These are phyloP conservation scores for Tremella mesenterica DNA, from an alignment of 768 basidiomycete species.

Conservation along the genomic window DNA sequence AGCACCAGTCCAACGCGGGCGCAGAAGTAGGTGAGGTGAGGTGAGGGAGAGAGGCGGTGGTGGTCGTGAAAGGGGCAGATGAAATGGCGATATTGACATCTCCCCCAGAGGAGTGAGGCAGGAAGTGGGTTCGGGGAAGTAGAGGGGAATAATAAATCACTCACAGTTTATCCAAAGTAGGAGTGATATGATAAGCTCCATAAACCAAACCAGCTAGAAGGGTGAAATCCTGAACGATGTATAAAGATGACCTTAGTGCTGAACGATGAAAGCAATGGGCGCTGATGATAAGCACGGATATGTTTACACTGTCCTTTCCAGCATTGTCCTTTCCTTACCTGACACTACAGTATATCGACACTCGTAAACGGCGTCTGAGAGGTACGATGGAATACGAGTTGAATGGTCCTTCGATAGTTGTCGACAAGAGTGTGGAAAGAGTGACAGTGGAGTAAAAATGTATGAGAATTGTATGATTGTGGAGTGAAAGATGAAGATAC, in stretches of 20 bases:
- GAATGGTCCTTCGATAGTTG: too few species aligned
- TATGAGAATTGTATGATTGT: background rate
- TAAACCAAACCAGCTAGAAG: conserved; percentile 65
- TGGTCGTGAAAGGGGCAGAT: too few species aligned
- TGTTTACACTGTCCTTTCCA: too few species aligned
- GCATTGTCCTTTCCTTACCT: background rate
- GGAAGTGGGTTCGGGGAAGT: background rate
- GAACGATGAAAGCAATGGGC: conserved; percentile 86
- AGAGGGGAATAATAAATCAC: conserved; percentile 7
- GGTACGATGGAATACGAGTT: too few species aligned
- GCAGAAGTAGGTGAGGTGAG: too few species aligned
- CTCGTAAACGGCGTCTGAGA: too few species aligned
- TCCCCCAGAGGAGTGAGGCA: background rate
- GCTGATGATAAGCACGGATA: too few species aligned
- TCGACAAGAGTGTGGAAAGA: too few species aligned
- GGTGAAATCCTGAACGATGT: conserved; percentile 67
- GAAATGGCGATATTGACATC: background rate
- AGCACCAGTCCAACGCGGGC: too few species aligned
- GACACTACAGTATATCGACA: background rate
- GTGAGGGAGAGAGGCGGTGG: too few species aligned
- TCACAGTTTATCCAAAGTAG: conserved; percentile 46
- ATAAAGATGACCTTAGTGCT: conserved; percentile 64
- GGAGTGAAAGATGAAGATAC: conserved; percentile 5
- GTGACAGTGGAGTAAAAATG: background rate
- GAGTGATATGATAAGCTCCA: conserved; percentile 57